Evolutionary conservation across 1,139 yeast genomes (phyloP).

Genomic region (Meyerozyma elateridarum): DNA sequence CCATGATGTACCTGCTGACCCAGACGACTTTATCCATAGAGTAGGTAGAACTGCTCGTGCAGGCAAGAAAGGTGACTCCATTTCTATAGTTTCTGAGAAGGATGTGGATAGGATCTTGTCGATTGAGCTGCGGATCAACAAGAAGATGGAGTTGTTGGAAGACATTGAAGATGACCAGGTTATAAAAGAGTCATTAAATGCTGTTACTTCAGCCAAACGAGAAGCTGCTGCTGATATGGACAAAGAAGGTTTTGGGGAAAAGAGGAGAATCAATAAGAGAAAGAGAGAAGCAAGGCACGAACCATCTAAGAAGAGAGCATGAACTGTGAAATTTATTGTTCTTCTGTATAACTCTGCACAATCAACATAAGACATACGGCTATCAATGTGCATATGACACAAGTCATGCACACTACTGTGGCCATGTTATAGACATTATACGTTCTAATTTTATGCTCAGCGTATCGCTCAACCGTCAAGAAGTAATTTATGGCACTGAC

Average conservation of each 20-base stretch:
- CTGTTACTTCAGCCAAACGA: constrained; percentile 77
- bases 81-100: constrained; percentile 74
- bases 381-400: constrained; percentile 38
- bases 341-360: constrained; percentile 33
- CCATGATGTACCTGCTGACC: constrained; percentile 91
- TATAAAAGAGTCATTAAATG: constrained; percentile 62
- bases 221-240: constrained; percentile 94
- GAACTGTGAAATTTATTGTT: background rate
- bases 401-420: constrained; percentile 35
- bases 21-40: constrained; percentile 94
- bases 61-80: constrained; percentile 58
- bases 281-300: constrained; percentile 25
- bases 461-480: constrained; percentile 42
- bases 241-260: constrained; percentile 79
- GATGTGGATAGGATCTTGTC: constrained; percentile 79
- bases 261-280: constrained; percentile 49
- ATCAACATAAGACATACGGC: constrained; percentile 41
- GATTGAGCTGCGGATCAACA: constrained; percentile 79
- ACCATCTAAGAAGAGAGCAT: constrained; percentile 8
- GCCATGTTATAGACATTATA: constrained; percentile 33
- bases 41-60: constrained; percentile 99
- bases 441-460: constrained; percentile 38
- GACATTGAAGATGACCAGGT: constrained; percentile 71
- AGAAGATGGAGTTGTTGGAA: constrained; percentile 70
- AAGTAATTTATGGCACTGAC: constrained; percentile 44